Percentiles rank a stretch among this genome's conserved stretches.
These are phyloP conservation scores for Pseudocohnilembus persalinus DNA, from an alignment of 169 alveolate genomes.

Conservation along the genomic window DNA sequence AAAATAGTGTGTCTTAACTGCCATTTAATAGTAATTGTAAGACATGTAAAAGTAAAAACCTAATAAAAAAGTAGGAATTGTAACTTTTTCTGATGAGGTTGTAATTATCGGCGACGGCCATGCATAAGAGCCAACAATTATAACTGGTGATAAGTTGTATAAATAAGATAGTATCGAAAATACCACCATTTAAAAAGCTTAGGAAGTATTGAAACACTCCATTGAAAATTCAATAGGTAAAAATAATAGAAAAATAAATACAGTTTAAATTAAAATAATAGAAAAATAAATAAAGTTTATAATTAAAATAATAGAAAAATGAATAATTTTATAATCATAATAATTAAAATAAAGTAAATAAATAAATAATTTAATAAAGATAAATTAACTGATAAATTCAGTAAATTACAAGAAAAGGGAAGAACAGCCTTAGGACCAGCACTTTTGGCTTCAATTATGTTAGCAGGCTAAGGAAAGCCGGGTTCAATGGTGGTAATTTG, in stretches of 20 bases:
- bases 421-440: slow-evolving; percentile 88
- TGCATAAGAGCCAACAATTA: slow-evolving; percentile 31
- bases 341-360: too few relatives aligned
- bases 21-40: slow-evolving; percentile 56
- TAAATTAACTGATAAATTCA: slow-evolving; percentile 29
- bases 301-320: too few relatives aligned
- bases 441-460: slow-evolving; percentile 52
- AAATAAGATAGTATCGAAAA: slow-evolving; percentile 27
- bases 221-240: slow-evolving; percentile 9
- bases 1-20: slow-evolving; percentile 72
- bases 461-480: slow-evolving; percentile 55
- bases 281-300: too few relatives aligned
- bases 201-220: slow-evolving; percentile 4
- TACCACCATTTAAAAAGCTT: background rate
- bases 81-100: slow-evolving; percentile 67
- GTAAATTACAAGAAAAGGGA: slow-evolving; percentile 60
- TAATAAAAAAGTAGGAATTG: slow-evolving; percentile 65
- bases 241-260: too few relatives aligned
- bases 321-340: too few relatives aligned
- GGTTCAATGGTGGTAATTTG: slow-evolving; percentile 82
- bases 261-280: too few relatives aligned
- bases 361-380: background rate
- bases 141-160: slow-evolving; percentile 68
- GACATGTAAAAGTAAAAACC: slow-evolving; percentile 53
- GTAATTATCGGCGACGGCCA: slow-evolving; percentile 67